Evolutionary conservation across 805 yeast species (phyloP).

Genomic region (Candida boidinii): DNA sequence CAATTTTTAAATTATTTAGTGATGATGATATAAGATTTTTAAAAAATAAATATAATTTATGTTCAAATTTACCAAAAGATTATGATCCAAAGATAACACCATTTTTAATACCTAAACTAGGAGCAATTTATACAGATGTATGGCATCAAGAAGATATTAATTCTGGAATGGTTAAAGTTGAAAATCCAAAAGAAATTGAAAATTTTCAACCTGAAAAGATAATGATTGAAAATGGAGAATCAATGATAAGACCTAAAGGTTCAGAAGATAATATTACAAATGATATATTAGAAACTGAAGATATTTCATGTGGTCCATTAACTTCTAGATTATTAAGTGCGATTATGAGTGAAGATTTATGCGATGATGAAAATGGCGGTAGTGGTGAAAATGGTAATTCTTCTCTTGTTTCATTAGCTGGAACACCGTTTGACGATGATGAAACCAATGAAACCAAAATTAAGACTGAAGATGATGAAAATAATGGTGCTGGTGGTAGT

Average conservation of each 20-base stretch:
- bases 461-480: slow-evolving; percentile 6
- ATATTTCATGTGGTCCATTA: slow-evolving; percentile 84
- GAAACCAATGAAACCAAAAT: slow-evolving; percentile 2
- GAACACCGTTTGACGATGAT: slow-evolving; percentile 9
- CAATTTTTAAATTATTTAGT: slow-evolving; percentile 64
- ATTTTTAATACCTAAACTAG: slow-evolving; percentile 75
- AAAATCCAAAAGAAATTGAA: slow-evolving; percentile 11
- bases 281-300: slow-evolving; percentile 58
- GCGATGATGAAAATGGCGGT: slow-evolving; percentile 12
- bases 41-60: slow-evolving; percentile 50
- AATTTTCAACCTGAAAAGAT: slow-evolving; percentile 13
- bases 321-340: slow-evolving; percentile 81
- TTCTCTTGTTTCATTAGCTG: slow-evolving; percentile 15
- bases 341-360: slow-evolving; percentile 38
- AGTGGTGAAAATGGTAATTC: slow-evolving; percentile 7
- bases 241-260: slow-evolving; percentile 56
- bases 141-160: slow-evolving; percentile 80
- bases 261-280: slow-evolving; percentile 51
- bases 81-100: slow-evolving; percentile 68
- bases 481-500: slow-evolving; percentile 28
- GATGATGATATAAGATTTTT: slow-evolving; percentile 80
- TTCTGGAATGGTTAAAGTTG: slow-evolving; percentile 1
- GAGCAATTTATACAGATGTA: slow-evolving; percentile 69
- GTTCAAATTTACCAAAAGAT: slow-evolving; percentile 33
- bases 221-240: no score